Evolutionary conservation across 2,329 filamentous ascomycete species (phyloP), one percentile per base, ranked within the genome.

Genomic region (Teratosphaeria viscida): DNA sequence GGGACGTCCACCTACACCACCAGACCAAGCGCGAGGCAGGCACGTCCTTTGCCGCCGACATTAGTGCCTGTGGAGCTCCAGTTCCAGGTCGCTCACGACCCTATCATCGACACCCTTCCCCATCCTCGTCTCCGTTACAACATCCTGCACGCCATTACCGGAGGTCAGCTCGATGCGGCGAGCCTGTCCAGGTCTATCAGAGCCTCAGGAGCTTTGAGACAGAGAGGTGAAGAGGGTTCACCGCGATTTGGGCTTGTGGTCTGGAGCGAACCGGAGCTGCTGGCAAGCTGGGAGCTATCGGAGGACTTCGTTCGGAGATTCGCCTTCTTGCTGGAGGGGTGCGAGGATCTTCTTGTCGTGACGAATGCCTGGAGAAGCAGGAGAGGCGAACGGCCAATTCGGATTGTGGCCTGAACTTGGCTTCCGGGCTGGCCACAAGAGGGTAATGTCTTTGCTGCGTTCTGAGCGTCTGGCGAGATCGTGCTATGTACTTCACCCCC

Each of bases 221-320:
- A 65, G 23, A 8, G 43, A 29, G 47, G 64, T 19, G 57, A 65
- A 19, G 68, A 64, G 8, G 59, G 60, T 26, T 66, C 64, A 62
- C 62, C 65, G 49, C 65, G 70, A 35, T 59, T 63, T 29, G 72
- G 72, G 5, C 19, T 73, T 52, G 60, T 74, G 29, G 71, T 74
- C 11, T 78, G 76, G 76, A 68, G 68, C 11, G 70, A 73, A 23
- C 75, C 76, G 10, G 78, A 76, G 70, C 60, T 69, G 32, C 59
- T 70, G 2, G 60, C 66, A 5, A 74, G 72, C 49, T 79, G 76
- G 77, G 77, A 79, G 64, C 63, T 78, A 3, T 77, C 71, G 0
- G 70, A 74, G 56, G 66, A 68, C 1, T 79, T 79, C 63, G 63
- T 72, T 56, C 62, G 63, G 32, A 71, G 69, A 56, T 80, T 74